Evolutionary conservation across 2,329 filamentous ascomycete genomes (phyloP), one percentile per base, ranked within the genome.

Genomic region (Ceratocystis albifundus): DNA sequence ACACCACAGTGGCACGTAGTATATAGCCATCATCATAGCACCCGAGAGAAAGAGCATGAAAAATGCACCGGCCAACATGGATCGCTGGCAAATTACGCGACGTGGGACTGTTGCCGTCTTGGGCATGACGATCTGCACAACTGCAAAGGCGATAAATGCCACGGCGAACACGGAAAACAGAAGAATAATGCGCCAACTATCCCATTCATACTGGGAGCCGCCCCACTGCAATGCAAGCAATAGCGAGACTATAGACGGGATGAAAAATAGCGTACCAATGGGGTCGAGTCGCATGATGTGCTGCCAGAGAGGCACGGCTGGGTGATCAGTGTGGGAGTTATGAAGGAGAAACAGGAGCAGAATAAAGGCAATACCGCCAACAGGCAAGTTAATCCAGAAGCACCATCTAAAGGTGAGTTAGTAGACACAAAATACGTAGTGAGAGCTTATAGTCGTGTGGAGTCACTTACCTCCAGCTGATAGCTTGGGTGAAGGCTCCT

Each of bases 191-290:
- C 79, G 78, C 75, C 79, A 80, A 69, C 75, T 77, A 48, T 72
- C 74, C 83, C 83, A 86, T 0, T 75, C 69, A 69, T 84, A 82
- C 1, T 73, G 77, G 1, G 78, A 77, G 2, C 83, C 83, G 64
- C 83, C 83, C 84, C 84, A 87, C 70, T 87, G 82, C 44, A 88
- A 75, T 0, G 84, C 84, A 4, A 88, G 75, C 2, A 88, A 74
- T 46, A 87, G 80, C 69, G 79, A 84, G 15, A 86, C 77, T 48
- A 85, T 78, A 41, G 79, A 79, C 0, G 84, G 84, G 17, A 87
- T 73, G 69, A 88, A 82, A 72, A 85, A 79, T 15, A 81, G 71
- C 6, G 82, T 85, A 30, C 85, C 84, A 1, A 85, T 71, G 0
- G 82, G 82, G 67, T 87, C 84, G 62, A 86, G 76, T 0, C 81